Conservation (phyloP, 306 rosid species). For the Neltuma alba region DNA sequence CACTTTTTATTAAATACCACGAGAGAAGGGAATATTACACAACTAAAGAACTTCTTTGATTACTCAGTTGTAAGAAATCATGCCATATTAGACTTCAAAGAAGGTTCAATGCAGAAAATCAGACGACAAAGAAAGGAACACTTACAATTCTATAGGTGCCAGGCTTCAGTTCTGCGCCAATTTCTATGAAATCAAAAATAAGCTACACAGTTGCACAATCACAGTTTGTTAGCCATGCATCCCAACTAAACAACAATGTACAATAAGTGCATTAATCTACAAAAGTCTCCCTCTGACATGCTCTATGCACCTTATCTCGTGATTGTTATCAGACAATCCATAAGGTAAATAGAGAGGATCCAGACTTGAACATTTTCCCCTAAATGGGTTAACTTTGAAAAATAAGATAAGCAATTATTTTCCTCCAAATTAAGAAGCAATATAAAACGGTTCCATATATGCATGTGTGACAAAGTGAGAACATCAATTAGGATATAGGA, state of each 20-base stretch:
- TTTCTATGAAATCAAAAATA: constrained; percentile 74
- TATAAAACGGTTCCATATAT: not conserved
- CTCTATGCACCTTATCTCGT: not conserved
- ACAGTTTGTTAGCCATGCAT: constrained; percentile 34
- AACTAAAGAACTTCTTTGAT: constrained; percentile 19
- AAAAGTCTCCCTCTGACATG: constrained; percentile 12
- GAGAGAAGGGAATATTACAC: constrained; percentile 16
- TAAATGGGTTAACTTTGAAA: not conserved
- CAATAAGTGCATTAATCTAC: not conserved
- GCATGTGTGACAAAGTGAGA: not conserved
- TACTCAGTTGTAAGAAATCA: constrained; percentile 21
- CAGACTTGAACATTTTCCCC: not conserved
- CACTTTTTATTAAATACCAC: not conserved
- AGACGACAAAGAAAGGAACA: constrained; percentile 27
- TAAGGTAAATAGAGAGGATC: not conserved
- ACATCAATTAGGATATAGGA: constrained; percentile 6
- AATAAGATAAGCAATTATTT: not conserved
- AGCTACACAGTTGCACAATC: constrained; percentile 45
- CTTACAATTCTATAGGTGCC: constrained; percentile 81
- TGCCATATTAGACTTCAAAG: constrained; percentile 21
- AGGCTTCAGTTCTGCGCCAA: constrained; percentile 52
- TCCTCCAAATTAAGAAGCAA: not conserved
- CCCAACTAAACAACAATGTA: constrained; percentile 1
- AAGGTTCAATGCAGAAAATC: constrained; percentile 31
- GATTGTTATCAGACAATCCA: not conserved